Conservation (phyloP, 2,329 filamentous ascomycete genomes). For the Hypoxylon sp. region DNA sequence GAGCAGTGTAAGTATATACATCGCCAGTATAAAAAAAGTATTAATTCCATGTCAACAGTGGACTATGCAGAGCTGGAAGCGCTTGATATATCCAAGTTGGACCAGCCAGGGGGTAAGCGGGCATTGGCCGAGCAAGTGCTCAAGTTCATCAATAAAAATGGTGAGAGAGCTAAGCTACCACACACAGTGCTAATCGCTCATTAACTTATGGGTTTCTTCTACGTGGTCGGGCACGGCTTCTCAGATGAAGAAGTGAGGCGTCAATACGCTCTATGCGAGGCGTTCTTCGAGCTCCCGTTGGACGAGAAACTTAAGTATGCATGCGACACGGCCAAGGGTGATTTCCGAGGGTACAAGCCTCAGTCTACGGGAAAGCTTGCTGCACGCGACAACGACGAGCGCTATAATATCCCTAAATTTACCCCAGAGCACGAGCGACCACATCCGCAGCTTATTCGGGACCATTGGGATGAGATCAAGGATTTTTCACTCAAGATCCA, state of each 20-base stretch:
- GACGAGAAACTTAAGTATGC: conserved; percentile 41
- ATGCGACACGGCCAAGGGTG: conserved; percentile 47
- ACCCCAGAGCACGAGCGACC: conserved; percentile 46
- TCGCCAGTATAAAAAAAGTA: neutral
- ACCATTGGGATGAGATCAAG: conserved; percentile 48
- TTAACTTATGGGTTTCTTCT: conserved; percentile 45
- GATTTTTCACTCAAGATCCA: conserved; percentile 47
- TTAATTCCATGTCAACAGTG: conserved; percentile 27
- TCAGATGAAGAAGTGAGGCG: conserved; percentile 39
- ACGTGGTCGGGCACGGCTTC: conserved; percentile 45
- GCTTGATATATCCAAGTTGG: conserved; percentile 47
- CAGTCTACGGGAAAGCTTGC: conserved; percentile 45
- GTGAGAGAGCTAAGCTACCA: conserved; percentile 13
- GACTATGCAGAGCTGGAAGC: conserved; percentile 48
- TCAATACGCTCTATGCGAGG: conserved; percentile 40
- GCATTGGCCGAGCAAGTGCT: conserved; percentile 46
- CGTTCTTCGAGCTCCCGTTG: conserved; percentile 39
- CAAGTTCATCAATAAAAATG: conserved; percentile 49
- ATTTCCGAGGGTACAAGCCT: conserved; percentile 49
- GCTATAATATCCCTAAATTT: conserved; percentile 49
- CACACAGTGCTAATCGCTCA: neutral
- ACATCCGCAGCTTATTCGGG: conserved; percentile 45
- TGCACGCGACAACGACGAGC: conserved; percentile 46
- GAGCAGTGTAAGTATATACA: conserved; percentile 36
- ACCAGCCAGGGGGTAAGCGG: conserved; percentile 44